Evolutionary conservation across 768 basidiomycete genomes (phyloP).

Genomic region (Peribolospora baueri): DNA sequence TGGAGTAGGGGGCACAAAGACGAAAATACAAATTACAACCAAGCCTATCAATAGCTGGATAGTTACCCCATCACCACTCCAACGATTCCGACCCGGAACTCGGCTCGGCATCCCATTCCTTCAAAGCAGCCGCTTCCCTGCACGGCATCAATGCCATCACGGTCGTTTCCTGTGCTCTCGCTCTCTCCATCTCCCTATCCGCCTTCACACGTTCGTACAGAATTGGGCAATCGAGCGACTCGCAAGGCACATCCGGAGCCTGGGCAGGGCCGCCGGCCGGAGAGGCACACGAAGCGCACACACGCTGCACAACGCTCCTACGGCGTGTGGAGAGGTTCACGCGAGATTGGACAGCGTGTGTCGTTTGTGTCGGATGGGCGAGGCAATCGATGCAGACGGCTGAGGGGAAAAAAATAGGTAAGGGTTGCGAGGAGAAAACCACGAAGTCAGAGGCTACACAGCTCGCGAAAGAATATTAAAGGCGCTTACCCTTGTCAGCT

Average conservation of each 20-base stretch:
- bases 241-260: constrained; percentile 41
- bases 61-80: too few relatives aligned
- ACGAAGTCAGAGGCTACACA: too few relatives aligned
- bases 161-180: too few relatives aligned
- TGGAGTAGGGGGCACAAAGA: too few relatives aligned
- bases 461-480: neutral
- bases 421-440: neutral
- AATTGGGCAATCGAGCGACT: constrained; percentile 69
- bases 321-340: constrained; percentile 33
- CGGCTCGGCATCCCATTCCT: too few relatives aligned
- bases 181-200: constrained; percentile 16
- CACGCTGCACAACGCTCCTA: constrained; percentile 32
- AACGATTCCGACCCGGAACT: too few relatives aligned
- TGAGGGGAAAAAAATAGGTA: constrained; percentile 1
- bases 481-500: constrained; percentile 29
- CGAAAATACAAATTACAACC: too few relatives aligned
- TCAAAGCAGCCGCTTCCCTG: too few relatives aligned
- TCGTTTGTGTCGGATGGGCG: constrained; percentile 29
- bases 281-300: constrained; percentile 49
- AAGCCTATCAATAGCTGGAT: too few relatives aligned
- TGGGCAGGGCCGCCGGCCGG: constrained; percentile 20
- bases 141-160: too few relatives aligned
- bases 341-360: constrained; percentile 33
- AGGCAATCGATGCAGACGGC: constrained; percentile 40
- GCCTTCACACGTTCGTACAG: constrained; percentile 43